Percentiles rank a stretch among this genome's conserved stretches.
Evolutionary conservation across 129 eudicot species (phyloP).

Genomic region (Sambucus nigra): DNA sequence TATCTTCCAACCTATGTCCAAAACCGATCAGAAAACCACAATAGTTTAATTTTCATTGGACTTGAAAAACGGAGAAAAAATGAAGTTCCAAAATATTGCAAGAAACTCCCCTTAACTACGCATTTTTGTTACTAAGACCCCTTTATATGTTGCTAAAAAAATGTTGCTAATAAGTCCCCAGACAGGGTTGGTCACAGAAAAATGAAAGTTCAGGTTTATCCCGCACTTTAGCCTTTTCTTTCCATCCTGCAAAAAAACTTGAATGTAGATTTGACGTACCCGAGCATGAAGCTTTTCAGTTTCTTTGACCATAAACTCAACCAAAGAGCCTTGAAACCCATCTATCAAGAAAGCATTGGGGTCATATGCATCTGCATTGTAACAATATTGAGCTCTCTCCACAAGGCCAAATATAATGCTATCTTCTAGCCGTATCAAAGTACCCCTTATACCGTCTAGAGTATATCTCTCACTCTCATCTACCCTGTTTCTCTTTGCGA

Average conservation of each 20-base stretch:
- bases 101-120: too few relatives aligned
- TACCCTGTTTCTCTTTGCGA: constrained; percentile 39
- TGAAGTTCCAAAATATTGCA: too few relatives aligned
- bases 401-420: constrained; percentile 81
- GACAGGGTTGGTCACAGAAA: too few relatives aligned
- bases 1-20: constrained; percentile 73
- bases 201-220: too few relatives aligned
- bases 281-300: constrained; percentile 90
- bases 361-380: constrained; percentile 72
- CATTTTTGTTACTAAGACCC: too few relatives aligned
- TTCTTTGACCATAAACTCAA: constrained; percentile 81
- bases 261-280: constrained; percentile 28
- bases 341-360: constrained; percentile 62
- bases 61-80: too few relatives aligned
- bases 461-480: constrained; percentile 72
- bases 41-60: not conserved
- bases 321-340: constrained; percentile 73
- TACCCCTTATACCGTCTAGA: constrained; percentile 70
- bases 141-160: too few relatives aligned
- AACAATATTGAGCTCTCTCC: constrained; percentile 89
- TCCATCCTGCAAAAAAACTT: constrained; percentile 3
- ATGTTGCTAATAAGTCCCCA: too few relatives aligned
- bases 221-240: too few relatives aligned
- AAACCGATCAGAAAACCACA: constrained; percentile 13
- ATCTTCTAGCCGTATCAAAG: constrained; percentile 83